A percentile compares a stretch with the other conserved stretches of the same genome.
These are phyloP conservation scores for Alternaria gansuensis DNA, from an alignment of 2,329 filamentous ascomycete genomes.

Conservation along the genomic window DNA sequence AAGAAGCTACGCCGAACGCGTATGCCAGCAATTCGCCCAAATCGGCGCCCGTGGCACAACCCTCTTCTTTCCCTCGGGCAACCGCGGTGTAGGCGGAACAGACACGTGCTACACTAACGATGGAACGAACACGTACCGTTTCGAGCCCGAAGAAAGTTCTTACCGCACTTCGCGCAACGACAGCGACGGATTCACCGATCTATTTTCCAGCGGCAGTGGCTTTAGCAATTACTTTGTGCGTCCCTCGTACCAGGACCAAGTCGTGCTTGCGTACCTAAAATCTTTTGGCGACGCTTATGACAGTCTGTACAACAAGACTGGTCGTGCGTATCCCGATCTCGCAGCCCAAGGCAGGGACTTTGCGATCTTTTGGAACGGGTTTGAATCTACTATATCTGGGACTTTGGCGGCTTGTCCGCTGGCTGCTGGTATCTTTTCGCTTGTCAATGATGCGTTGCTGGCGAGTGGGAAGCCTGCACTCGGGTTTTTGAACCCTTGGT, in stretches of 20 bases:
- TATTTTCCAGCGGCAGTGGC: conserved; percentile 63
- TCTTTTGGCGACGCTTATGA: conserved; percentile 54
- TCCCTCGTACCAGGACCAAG: conserved; percentile 59
- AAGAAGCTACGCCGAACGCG: conserved; percentile 65
- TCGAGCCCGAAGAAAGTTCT: conserved; percentile 64
- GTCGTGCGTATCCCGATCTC: conserved; percentile 70
- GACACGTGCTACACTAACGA: conserved; percentile 67
- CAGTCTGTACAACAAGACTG: conserved; percentile 62
- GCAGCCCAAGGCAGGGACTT: conserved; percentile 66
- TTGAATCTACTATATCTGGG: conserved; percentile 57
- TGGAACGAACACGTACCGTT: conserved; percentile 62
- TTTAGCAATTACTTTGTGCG: conserved; percentile 61
- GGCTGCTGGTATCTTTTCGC: conserved; percentile 65
- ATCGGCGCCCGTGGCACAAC: conserved; percentile 73
- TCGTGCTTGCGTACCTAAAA: conserved; percentile 58
- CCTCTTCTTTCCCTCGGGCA: conserved; percentile 70
- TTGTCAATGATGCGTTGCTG: conserved; percentile 70
- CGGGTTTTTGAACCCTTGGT: conserved; percentile 69
- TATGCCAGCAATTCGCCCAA: conserved; percentile 71
- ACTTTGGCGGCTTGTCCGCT: conserved; percentile 67
- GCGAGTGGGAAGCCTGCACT: conserved; percentile 59
- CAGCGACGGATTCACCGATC: conserved; percentile 52
- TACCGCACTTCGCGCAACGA: conserved; percentile 45
- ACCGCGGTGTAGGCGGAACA: conserved; percentile 64
- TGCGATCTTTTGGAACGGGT: conserved; percentile 55